These are phyloP conservation scores for Millerozyma acaciae DNA, from an alignment of 805 yeast species.

Conservation along the genomic window DNA sequence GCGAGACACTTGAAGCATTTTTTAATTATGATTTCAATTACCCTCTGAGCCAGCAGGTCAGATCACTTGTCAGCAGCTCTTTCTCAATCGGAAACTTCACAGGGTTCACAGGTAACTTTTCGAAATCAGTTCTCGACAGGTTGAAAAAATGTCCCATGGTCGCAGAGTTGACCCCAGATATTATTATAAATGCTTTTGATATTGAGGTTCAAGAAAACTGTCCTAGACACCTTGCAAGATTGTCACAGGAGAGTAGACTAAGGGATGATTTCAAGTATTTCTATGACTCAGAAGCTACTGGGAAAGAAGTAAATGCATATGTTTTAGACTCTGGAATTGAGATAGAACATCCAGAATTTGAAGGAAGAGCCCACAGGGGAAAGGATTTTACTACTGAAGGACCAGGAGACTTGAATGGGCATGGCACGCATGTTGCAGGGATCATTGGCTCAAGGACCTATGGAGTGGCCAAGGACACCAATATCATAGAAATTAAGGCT, in stretches of 20 bases:
- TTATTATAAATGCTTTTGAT: constrained; percentile 54
- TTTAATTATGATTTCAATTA: constrained; percentile 41
- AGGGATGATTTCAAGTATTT: constrained; percentile 34
- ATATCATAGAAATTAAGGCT: constrained; percentile 71
- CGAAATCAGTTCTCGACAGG: constrained; percentile 43
- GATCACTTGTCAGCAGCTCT: constrained; percentile 46
- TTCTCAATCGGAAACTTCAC: constrained; percentile 68
- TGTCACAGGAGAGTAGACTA: constrained; percentile 46
- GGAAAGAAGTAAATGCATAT: constrained; percentile 67
- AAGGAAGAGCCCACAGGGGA: constrained; percentile 57
- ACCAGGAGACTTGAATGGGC: constrained; percentile 51
- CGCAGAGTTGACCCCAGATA: constrained; percentile 66
- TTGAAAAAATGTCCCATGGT: constrained; percentile 59
- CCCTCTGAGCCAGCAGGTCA: constrained; percentile 36
- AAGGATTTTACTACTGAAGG: constrained; percentile 60
- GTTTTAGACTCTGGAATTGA: constrained; percentile 81
- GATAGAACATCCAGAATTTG: constrained; percentile 57
- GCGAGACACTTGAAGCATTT: constrained; percentile 46
- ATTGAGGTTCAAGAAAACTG: constrained; percentile 37
- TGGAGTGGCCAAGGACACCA: constrained; percentile 54
- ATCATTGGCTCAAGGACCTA: constrained; percentile 26
- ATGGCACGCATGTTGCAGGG: constrained; percentile 20
- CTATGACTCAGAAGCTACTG: constrained; percentile 45
- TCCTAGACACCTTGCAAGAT: constrained; percentile 65
- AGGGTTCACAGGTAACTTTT: constrained; percentile 65